Base-by-base conservation (phyloP, 495 filamentous ascomycete genomes). In the Barbatosphaeria neglecta region DNA sequence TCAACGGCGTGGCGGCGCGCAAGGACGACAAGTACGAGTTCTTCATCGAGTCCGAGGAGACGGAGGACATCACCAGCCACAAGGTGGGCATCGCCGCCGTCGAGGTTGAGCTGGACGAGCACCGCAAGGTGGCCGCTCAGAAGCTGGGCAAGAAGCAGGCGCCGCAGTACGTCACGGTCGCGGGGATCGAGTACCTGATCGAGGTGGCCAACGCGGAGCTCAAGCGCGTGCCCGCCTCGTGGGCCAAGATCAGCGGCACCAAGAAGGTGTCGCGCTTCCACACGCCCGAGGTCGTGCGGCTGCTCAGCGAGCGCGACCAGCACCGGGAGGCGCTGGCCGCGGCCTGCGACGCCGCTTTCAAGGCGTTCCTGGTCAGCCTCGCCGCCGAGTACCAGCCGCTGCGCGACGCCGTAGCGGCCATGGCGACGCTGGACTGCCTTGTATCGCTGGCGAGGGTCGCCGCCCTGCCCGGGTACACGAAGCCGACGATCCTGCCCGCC, bases 181-280 rank as follows among this genome's bases (percentile, higher is more conserved):
- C 87, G 11, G 88, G 87, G 2, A 92, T 99, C 44, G 92, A 99
- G 55, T 97, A 90, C 60, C 78, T 97, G 6, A 83, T 97, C 57
- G 93, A 96, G 61, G 79, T 99, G 15, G 74, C 84, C 44, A 96
- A 95, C 59, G 53, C 74, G 0, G 74, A 84, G 38, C 67, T 95
- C 42, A 90, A 86, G 56, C 75, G 82, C 35, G 85, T 99, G 9
- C 92, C 92, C 7, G 90, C 92, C 39, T 90, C 83, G 4, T 99
- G 92, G 92, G 70, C 75, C 31, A 97, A 97, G 65, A 85, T 95
- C 52, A 90, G 80, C 49, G 90, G 88, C 45, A 99, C 93, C 4
- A 96, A 97, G 64, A 89, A 85, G 50, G 65, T 92, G 9, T 90
- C 86, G 3, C 81, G 92, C 43, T 99, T 95, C 65, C 93, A 99